Conservation (phyloP, 2,329 filamentous ascomycete species). For the Talaromyces sp. region DNA sequence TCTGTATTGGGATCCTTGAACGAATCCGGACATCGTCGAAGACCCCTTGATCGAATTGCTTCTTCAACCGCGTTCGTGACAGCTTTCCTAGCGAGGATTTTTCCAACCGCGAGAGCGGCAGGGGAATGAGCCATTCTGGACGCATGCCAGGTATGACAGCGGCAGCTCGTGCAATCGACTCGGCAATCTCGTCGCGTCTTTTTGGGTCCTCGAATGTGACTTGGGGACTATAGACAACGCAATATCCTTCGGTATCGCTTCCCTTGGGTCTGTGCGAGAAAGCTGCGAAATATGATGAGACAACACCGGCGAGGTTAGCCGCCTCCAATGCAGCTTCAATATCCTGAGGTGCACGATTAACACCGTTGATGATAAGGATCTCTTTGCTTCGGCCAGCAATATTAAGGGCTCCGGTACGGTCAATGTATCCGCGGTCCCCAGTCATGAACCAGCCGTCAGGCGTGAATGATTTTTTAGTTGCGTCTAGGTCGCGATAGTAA, state of each 20-base stretch:
- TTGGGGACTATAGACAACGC: slow-evolving; percentile 30
- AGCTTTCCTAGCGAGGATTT: slow-evolving; percentile 39
- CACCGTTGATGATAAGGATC: slow-evolving; percentile 38
- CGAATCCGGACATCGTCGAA: slow-evolving; percentile 17
- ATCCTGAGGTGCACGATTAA: slow-evolving; percentile 31
- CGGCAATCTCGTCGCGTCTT: slow-evolving; percentile 19
- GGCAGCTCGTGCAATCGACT: slow-evolving; percentile 18
- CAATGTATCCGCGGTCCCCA: slow-evolving; percentile 24
- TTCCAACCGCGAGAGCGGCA: slow-evolving; percentile 21
- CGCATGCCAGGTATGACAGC: slow-evolving; percentile 18
- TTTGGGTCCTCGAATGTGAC: slow-evolving; percentile 19
- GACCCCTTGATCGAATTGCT: slow-evolving; percentile 22
- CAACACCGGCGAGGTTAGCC: slow-evolving; percentile 21
- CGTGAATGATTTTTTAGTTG: slow-evolving; percentile 16
- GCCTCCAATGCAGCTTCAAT: slow-evolving; percentile 34
- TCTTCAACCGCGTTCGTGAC: slow-evolving; percentile 32
- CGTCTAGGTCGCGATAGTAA: slow-evolving; percentile 17
- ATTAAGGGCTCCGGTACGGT: slow-evolving; percentile 31
- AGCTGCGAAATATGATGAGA: slow-evolving; percentile 25
- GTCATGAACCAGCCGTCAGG: slow-evolving; percentile 22
- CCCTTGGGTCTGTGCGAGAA: slow-evolving; percentile 29
- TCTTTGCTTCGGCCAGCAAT: slow-evolving; percentile 38
- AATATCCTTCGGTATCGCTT: slow-evolving; percentile 30
- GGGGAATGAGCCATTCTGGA: slow-evolving; percentile 23
- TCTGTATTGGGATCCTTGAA: slow-evolving; percentile 11